Conservation (phyloP, 2,329 filamentous ascomycete genomes). For the Podosphaera fusca region DNA sequence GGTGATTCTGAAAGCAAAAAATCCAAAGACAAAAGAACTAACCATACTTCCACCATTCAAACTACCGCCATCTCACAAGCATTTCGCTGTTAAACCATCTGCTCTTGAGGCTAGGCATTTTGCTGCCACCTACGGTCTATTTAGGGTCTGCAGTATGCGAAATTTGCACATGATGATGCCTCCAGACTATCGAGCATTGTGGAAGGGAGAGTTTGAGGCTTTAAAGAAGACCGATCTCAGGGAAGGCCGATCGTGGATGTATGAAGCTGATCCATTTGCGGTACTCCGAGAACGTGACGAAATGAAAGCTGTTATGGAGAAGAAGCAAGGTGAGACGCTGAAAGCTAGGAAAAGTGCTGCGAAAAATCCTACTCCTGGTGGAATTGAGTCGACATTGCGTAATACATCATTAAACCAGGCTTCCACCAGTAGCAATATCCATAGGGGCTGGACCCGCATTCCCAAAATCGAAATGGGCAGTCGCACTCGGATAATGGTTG, state of each 20-base stretch:
- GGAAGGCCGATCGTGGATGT: constrained; percentile 69
- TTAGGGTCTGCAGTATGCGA: constrained; percentile 81
- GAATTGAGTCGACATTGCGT: constrained; percentile 23
- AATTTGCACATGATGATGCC: constrained; percentile 90
- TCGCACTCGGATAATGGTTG: constrained; percentile 54
- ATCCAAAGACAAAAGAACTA: constrained; percentile 63
- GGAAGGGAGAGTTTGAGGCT: constrained; percentile 68
- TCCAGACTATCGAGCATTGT: constrained; percentile 68
- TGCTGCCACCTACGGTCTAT: constrained; percentile 75
- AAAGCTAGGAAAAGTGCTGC: constrained; percentile 45
- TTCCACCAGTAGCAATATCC: constrained; percentile 17
- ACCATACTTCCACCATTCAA: constrained; percentile 60
- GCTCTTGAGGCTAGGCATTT: constrained; percentile 83
- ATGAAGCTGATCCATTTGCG: constrained; percentile 83
- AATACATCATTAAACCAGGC: constrained; percentile 18
- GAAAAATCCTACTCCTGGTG: constrained; percentile 32
- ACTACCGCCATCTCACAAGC: constrained; percentile 51
- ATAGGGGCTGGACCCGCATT: constrained; percentile 59
- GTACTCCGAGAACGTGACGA: constrained; percentile 60
- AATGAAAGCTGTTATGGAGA: constrained; percentile 50
- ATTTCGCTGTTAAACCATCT: constrained; percentile 52
- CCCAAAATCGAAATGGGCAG: constrained; percentile 87
- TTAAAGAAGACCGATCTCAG: constrained; percentile 64
- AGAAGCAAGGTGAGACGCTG: constrained; percentile 52
- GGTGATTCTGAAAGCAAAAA: constrained; percentile 52